Conservation (phyloP, 2,329 filamentous ascomycete species). For the Colletotrichum tofieldiae region DNA sequence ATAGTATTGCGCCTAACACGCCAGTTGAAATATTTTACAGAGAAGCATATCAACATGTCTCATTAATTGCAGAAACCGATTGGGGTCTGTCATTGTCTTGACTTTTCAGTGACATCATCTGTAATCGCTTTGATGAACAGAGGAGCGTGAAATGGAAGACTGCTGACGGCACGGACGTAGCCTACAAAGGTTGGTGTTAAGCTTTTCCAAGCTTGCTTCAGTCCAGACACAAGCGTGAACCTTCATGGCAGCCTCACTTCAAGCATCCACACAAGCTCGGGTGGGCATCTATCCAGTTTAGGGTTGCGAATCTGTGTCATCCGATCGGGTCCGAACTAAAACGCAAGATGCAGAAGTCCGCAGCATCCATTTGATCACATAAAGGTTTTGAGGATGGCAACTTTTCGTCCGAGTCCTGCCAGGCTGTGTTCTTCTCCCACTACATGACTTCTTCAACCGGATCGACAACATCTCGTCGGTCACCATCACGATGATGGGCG, state of each 20-base stretch:
- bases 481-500: slow-evolving; percentile 33
- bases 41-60: background rate
- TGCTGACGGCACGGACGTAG: slow-evolving; percentile 31
- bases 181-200: background rate
- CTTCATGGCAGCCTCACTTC: slow-evolving; percentile 41
- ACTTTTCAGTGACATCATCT: background rate
- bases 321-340: slow-evolving; percentile 33
- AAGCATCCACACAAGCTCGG: background rate
- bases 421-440: background rate
- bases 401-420: background rate
- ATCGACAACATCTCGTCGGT: slow-evolving; percentile 10
- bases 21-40: too few relatives aligned
- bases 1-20: background rate
- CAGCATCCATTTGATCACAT: slow-evolving; percentile 13
- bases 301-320: slow-evolving; percentile 42
- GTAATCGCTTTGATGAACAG: background rate
- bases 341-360: slow-evolving; percentile 12
- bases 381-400: slow-evolving; percentile 25
- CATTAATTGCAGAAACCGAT: background rate
- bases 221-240: slow-evolving; percentile 40
- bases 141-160: background rate
- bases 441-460: slow-evolving; percentile 2
- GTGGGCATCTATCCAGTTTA: slow-evolving; percentile 14
- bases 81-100: too few relatives aligned
- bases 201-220: slow-evolving; percentile 32